Base-by-base conservation (phyloP, 257 asterid species). In the Forsythia viridissima region DNA sequence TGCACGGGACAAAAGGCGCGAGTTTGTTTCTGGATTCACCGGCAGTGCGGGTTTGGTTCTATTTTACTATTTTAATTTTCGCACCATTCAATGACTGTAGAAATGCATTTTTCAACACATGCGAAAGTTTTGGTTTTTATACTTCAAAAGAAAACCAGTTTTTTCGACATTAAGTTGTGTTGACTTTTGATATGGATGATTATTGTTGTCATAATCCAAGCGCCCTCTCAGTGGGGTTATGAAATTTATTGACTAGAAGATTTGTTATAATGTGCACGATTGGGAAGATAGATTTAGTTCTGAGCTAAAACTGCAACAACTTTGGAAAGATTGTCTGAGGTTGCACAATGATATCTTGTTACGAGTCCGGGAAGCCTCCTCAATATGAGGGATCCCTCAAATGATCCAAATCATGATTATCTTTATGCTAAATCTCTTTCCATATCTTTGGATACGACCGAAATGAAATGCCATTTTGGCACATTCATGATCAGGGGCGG, bases 31-130 rank as follows among this genome's bases (percentile, higher is more conserved):
- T 78, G 97, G 97, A 78, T 93, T 95, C 85, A 86, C 92, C 6
- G 99, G 99, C 68, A 95, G 98, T 79, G 92, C 97, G 82, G 99
- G 98, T 95, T 82, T 71, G 94, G 87, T 76, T 70, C 74, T 43
- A 21, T 44, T 44, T 43, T 55, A 24, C 57, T 74, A 40, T 20
- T 73, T 40, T 24, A 66, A 12, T 46, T 40, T 67, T 61, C 81
- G 43, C 16, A 15, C 4, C 51, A 15, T 43, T 67, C 48, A 66
- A 61, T 20, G n/a, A 30, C 30, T 37, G 8, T 37, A 1, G 21
- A 66, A 46, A 5, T 3, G 12, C 3, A 73, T 69, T 67, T 78
- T 71, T 5, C 12, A 13, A 57, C 43, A 75, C 59, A 52, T 70
- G 59, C 24, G 77, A 71, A 52, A 59, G n/a, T 38, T 75, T 3